Conservation (phyloP, 495 filamentous ascomycete species). For the Xylaria curta region DNA sequence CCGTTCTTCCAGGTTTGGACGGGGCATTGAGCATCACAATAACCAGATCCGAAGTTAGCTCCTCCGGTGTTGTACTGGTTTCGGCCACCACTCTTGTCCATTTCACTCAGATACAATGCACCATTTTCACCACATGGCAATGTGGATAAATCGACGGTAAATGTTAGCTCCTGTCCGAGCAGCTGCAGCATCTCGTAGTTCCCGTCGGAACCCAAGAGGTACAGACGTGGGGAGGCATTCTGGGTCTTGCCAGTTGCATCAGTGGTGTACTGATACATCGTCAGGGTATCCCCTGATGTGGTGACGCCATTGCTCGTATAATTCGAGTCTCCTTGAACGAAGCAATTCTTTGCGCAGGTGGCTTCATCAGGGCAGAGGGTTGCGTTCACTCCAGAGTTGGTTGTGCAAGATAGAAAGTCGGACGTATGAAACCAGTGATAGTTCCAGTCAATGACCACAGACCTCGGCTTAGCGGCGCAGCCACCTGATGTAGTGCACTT, state of each 20-base stretch:
- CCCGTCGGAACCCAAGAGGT: slow-evolving; percentile 57
- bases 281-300: slow-evolving; percentile 59
- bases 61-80: slow-evolving; percentile 68
- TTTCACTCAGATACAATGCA: slow-evolving; percentile 70
- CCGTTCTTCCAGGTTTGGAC: slow-evolving; percentile 72
- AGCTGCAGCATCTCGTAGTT: slow-evolving; percentile 67
- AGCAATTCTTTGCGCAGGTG: slow-evolving; percentile 63
- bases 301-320: slow-evolving; percentile 66
- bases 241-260: slow-evolving; percentile 38
- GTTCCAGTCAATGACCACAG: slow-evolving; percentile 69
- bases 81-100: slow-evolving; percentile 68
- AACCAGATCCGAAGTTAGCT: slow-evolving; percentile 75
- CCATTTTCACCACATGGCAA: slow-evolving; percentile 76
- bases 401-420: slow-evolving; percentile 62
- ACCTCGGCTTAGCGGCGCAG: slow-evolving; percentile 59
- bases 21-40: slow-evolving; percentile 78
- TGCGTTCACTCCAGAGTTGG: slow-evolving; percentile 50
- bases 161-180: slow-evolving; percentile 68
- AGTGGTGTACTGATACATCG: slow-evolving; percentile 62
- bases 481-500: slow-evolving; percentile 59
- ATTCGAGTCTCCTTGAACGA: slow-evolving; percentile 64
- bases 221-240: slow-evolving; percentile 67
- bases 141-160: slow-evolving; percentile 70
- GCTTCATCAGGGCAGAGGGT: slow-evolving; percentile 59
- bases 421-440: slow-evolving; percentile 67